Base-by-base conservation (phyloP, 306 rosid genomes). In the Castanea crenata region DNA sequence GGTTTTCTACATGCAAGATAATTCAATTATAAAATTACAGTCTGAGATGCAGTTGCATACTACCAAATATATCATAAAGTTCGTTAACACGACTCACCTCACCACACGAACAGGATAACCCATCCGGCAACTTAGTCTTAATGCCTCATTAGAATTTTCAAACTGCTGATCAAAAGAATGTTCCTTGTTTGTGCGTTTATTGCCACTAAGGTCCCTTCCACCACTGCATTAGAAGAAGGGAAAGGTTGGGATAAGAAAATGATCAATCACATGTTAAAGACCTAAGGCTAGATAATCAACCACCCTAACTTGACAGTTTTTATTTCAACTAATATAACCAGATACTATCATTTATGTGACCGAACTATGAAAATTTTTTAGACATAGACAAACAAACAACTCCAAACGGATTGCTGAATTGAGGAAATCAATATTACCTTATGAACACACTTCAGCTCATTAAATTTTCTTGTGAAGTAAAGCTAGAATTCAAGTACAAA, bases 81-180 rank as follows among this genome's bases (percentile, higher is more conserved):
- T 67, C 12, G 44, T 25, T 25, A 38, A 18, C 32, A 61, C 19
- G 6, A 34, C 79, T 16, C 34, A 94, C 98, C 98, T 90, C 5
- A 94, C 92, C 58, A 94, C 96, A 21, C 97, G 86, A 59, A 92
- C 96, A 15, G 98, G 98, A 59, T 94, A 92, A 12, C 97, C 97
- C 32, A 88, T 84, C 16, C 20, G 20, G 74, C 98, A 92, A 77
- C 98, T 92, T 4, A 87, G 25, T 75, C 84, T 84, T 54, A 94
- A 78, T 0, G 98, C 92, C 86, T 89, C 87, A 44, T 94, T 94
- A 72, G 57, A 72, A 38, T 81, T 81, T 25, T 83, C 91, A 86
- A 94, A 94, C 71, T 74, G 78, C 83, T 94, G 97, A 67, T 94
- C 97, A 64, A 88, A 87, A 1, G 96, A 90, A 58, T 94, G 92